Conservation (phyloP, 768 basidiomycete genomes). For the Rhodotorula toruloides region DNA sequence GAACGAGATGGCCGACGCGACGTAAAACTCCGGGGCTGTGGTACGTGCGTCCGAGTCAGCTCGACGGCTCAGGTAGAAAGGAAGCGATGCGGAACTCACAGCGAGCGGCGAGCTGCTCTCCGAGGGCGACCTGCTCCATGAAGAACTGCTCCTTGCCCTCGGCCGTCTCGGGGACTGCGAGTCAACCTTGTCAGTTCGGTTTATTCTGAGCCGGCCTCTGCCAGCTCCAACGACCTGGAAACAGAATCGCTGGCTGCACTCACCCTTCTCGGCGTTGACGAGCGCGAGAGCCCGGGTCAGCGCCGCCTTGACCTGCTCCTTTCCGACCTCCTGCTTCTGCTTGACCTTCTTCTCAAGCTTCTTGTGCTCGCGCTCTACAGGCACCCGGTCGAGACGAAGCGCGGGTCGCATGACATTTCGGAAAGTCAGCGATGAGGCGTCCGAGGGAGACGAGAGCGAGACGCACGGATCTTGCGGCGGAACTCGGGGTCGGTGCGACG, state of each 20-base stretch:
- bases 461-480: constrained; percentile 79
- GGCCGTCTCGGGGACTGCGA: constrained; percentile 56
- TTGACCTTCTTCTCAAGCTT: constrained; percentile 65
- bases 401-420: neutral
- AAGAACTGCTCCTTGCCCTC: constrained; percentile 84
- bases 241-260: neutral
- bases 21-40: constrained; percentile 67
- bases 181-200: too few relatives aligned
- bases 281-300: constrained; percentile 51
- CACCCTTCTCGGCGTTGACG: constrained; percentile 60
- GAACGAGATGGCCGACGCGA: constrained; percentile 81
- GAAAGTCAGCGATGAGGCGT: neutral
- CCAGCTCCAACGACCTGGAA: neutral
- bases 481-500: constrained; percentile 80
- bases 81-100: constrained; percentile 52
- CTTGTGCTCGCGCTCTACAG: constrained; percentile 83
- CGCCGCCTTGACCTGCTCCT: constrained; percentile 59
- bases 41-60: neutral
- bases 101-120: constrained; percentile 71
- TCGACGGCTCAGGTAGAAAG: neutral
- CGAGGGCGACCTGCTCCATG: constrained; percentile 79
- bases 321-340: constrained; percentile 47
- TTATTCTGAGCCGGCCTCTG: too few relatives aligned
- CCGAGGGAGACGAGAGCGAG: neutral
- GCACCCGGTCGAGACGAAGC: too few relatives aligned